Percentiles rank a stretch among this genome's conserved stretches.
phyloP scores from a whole-genome alignment of 176 grass and related monocot species.

The Carex kokanica region DNA sequence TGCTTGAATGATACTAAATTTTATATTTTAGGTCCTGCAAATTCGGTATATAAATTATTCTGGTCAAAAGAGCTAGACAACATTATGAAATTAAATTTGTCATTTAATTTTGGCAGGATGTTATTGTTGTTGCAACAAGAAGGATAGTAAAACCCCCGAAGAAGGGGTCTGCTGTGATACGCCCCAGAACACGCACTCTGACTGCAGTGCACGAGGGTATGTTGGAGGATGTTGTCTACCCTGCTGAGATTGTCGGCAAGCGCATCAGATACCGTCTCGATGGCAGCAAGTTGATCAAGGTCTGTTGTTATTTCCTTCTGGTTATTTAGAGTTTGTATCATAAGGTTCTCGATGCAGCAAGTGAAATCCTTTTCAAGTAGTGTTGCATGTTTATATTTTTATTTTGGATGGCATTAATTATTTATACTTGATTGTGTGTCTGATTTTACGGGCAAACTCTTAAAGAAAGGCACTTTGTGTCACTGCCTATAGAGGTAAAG shows the following conservation, averaged over 20 bases:
- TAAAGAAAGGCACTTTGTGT: neutral
- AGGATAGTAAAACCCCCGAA: conserved; percentile 89
- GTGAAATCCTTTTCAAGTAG: neutral
- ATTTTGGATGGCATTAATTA: neutral
- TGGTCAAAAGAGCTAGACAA: neutral
- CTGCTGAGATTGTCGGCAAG: conserved; percentile 67
- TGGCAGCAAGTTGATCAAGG: conserved; percentile 25
- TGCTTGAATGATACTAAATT: neutral
- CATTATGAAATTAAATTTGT: neutral
- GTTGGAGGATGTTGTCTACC: conserved; percentile 75
- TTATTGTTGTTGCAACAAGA: conserved; percentile 20
- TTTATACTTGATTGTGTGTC: too few relatives aligned
- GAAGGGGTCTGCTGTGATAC: conserved; percentile 87
- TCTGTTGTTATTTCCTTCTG: neutral
- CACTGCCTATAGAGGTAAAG: neutral
- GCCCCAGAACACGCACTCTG: conserved; percentile 62
- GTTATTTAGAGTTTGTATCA: neutral
- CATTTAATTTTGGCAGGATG: conserved; percentile 2
- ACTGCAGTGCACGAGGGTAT: conserved; percentile 88
- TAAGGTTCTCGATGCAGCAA: too few relatives aligned
- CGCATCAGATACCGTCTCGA: conserved; percentile 83
- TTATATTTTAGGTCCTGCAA: neutral
- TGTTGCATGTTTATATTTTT: neutral
- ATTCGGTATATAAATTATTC: neutral
- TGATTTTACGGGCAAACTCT: neutral